Percentiles rank a stretch among this genome's conserved stretches.
These are phyloP conservation scores for Phaeophleospora eucalypticola DNA, from an alignment of 2,329 filamentous ascomycete genomes.

Conservation along the genomic window DNA sequence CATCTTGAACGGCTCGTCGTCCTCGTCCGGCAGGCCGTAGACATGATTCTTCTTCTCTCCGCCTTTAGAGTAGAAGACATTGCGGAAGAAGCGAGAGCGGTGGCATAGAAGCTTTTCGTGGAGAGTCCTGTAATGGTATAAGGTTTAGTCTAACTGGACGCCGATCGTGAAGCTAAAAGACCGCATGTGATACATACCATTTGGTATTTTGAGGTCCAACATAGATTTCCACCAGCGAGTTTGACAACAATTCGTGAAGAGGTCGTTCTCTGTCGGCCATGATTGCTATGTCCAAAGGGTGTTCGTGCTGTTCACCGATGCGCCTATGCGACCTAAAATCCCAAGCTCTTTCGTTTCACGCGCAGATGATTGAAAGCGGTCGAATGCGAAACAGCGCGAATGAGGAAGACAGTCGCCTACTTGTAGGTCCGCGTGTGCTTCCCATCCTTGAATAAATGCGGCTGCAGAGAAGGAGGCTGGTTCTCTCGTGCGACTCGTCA, in stretches of 20 bases:
- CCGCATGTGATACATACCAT: no score
- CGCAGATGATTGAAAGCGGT: neutral
- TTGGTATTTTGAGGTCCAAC: slow-evolving; percentile 52
- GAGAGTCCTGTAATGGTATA: slow-evolving; percentile 39
- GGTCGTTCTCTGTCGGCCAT: slow-evolving; percentile 34
- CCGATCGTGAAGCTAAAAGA: no score
- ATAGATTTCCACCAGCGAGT: slow-evolving; percentile 54
- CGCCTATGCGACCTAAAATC: neutral
- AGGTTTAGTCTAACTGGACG: no score
- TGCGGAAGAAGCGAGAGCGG: slow-evolving; percentile 52
- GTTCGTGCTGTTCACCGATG: neutral
- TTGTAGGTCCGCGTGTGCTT: no score
- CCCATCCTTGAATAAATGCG: neutral
- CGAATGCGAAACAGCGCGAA: neutral
- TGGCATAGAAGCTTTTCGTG: slow-evolving; percentile 55
- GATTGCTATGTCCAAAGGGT: neutral
- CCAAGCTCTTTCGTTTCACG: neutral
- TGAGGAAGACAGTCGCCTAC: no score
- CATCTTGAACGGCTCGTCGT: slow-evolving; percentile 49
- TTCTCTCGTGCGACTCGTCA: neutral
- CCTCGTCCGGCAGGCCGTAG: slow-evolving; percentile 51
- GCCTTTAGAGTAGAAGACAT: slow-evolving; percentile 46
- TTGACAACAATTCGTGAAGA: slow-evolving; percentile 50
- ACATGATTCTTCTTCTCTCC: slow-evolving; percentile 31
- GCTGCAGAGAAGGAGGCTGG: neutral